Percentiles rank a stretch among this genome's conserved stretches.
Evolutionary conservation across 176 grass and related monocot genomes (phyloP).

Genomic region (Cenchrus purpureus): DNA sequence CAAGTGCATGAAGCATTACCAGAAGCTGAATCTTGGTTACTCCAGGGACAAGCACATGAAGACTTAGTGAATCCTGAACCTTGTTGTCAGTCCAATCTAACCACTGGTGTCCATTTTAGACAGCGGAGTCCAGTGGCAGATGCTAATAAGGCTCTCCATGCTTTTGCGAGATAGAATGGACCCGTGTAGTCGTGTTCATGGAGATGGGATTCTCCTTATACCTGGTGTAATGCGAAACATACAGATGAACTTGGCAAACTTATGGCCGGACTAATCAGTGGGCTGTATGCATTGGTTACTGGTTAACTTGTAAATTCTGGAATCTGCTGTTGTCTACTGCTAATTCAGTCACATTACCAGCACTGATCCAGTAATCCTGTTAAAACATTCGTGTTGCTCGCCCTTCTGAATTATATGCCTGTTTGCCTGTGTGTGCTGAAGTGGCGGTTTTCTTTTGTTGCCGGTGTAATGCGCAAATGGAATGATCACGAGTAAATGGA

Average conservation of each 20-base stretch:
- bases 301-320: constrained; percentile 58
- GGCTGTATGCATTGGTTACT: constrained; percentile 37
- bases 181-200: constrained; percentile 19
- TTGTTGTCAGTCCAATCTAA: constrained; percentile 30
- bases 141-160: constrained; percentile 14
- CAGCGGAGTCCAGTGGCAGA: constrained; percentile 45
- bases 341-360: constrained; percentile 45
- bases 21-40: constrained; percentile 40
- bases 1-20: constrained; percentile 54
- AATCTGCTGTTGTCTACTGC: constrained; percentile 24
- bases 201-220: constrained; percentile 43
- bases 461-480: not conserved
- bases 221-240: constrained; percentile 43
- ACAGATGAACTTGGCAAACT: constrained; percentile 37
- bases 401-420: not conserved
- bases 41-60: constrained; percentile 56
- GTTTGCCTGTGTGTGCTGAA: not conserved
- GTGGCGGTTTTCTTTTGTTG: not conserved
- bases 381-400: not conserved
- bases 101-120: constrained; percentile 58
- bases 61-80: constrained; percentile 24
- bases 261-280: constrained; percentile 16
- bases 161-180: constrained; percentile 34
- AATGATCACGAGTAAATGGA: not conserved
- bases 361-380: not conserved